Evolutionary conservation across 1,284 basidiomycete genomes (phyloP), one percentile per base, ranked within the genome.

Genomic region (Cronartium quercuum): DNA sequence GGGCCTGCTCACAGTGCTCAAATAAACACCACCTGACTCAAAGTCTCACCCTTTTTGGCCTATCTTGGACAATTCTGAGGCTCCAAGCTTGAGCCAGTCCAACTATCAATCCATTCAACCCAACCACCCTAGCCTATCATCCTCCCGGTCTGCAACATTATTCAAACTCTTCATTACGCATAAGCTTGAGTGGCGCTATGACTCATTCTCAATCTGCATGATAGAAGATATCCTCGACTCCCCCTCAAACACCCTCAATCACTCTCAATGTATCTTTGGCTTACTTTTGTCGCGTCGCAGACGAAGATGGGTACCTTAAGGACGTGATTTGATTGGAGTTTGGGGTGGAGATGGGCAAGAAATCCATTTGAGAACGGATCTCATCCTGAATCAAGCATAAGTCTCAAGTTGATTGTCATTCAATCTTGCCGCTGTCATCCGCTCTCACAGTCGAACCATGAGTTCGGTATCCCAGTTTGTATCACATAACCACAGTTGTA

Each of bases 281-380:
- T 74, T 60, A n/a, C 29, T 55, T 12, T 24, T 74, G 5, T 60
- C 71, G 35, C 63, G 71, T 13, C 66, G 42, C 15, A 66, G 57
- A 61, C 35, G 64, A 18, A 64, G 58, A 41, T 74, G 71, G 71
- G 38, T 74, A 13, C 40, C 64, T 37, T 7, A 34, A 4, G 58
- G 51, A 29, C 40, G n/a, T n/a, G n/a, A n/a, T n/a, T n/a, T n/a
- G n/a, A n/a, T n/a, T 21, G 44, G 68, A 35, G 44, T 18, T 3
- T 12, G 5, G 21, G 47, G 35, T 10, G 29, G 5, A 44, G 18
- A 5, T 21, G 57, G 3, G 21, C 2, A 51, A 51, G 51, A 44
- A 18, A 70, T 47, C 68, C 68, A 70, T 38, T 70, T 57, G 3
- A 70, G 42, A 7, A 70, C 35, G 3, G 68, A 62, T 61, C 68